Evolutionary conservation across 306 rosid genomes (phyloP).

Genomic region (Alnus rubra): DNA sequence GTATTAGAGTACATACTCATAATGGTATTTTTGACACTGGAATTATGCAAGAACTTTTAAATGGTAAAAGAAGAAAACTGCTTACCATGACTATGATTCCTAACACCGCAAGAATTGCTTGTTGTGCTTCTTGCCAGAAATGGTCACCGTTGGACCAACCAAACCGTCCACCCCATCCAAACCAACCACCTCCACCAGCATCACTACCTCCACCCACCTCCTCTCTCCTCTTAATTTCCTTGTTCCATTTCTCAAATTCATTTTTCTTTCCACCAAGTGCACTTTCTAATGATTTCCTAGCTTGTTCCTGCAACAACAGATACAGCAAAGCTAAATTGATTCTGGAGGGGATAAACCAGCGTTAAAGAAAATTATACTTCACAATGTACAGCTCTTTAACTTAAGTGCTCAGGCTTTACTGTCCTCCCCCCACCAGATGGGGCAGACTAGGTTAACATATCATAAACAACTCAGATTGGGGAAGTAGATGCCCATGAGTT

Average conservation of each 20-base stretch:
- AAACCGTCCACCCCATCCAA: conserved; percentile 80
- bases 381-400: background rate
- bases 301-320: conserved; percentile 65
- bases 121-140: conserved; percentile 90
- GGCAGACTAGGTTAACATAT: background rate
- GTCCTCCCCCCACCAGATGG: background rate
- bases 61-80: conserved; percentile 19
- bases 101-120: conserved; percentile 65
- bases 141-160: conserved; percentile 90
- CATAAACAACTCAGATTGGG: background rate
- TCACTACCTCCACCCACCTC: conserved; percentile 76
- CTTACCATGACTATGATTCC: conserved; percentile 73
- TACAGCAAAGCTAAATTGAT: conserved; percentile 3
- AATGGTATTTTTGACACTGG: background rate
- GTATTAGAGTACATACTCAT: background rate
- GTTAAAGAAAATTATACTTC: background rate
- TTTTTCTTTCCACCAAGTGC: conserved; percentile 92
- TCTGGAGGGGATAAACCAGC: background rate
- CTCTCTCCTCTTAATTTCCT: conserved; percentile 86
- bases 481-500: background rate
- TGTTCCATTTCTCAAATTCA: conserved; percentile 88
- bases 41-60: conserved; percentile 11
- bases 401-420: background rate
- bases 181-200: conserved; percentile 95
- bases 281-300: conserved; percentile 90